Base-by-base conservation (phyloP, 2,329 filamentous ascomycete species). In the Colletotrichum lentis region DNA sequence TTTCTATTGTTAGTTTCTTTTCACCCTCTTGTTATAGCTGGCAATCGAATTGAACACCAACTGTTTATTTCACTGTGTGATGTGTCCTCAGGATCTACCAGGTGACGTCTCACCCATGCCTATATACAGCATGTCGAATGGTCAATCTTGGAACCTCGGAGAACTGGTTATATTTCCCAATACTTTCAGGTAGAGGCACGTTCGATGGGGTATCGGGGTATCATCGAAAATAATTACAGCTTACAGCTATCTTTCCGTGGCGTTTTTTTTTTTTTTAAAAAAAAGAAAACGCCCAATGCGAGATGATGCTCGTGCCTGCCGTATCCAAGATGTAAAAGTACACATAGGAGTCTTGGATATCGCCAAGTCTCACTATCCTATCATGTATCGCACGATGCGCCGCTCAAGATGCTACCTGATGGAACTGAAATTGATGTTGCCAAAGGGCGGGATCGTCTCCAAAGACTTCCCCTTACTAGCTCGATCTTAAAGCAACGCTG, bases 191-290 rank as follows among this genome's bases (percentile, higher is more conserved):
- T 39, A 47, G 50, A 56, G 20, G n/a, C 47, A 53, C 39, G 65
- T 52, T 50, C 31, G 35, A 67, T 43, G 56, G 64, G 63, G 57
- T 69, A 69, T 69, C 67, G 56, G 61, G 67, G 63, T 69, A 69
- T 69, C 63, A 62, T 35, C 62, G 44, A 56, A 41, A 67, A 49
- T 31, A 43, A 67, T 50, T 56, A 62, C 44, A 69, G 52, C 46
- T 62, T 24, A 46, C 31, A 4, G 12, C 46, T 47, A 46, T 16
- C 46, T 22, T 20, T 16, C 41, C 20, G 24, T 58, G 31, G 39
- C 24, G 24, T n/a, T n/a, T n/a, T n/a, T n/a, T n/a, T n/a, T n/a
- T n/a, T n/a, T n/a, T n/a, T n/a, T n/a, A n/a, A 35, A 35, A 31
- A 31, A 31, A 31, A 6, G 8, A n/a, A 58, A 55, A 60, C 35